These are phyloP conservation scores for Conticribra guillardii DNA, from an alignment of 108 stramenopile genomes.

Conservation along the genomic window DNA sequence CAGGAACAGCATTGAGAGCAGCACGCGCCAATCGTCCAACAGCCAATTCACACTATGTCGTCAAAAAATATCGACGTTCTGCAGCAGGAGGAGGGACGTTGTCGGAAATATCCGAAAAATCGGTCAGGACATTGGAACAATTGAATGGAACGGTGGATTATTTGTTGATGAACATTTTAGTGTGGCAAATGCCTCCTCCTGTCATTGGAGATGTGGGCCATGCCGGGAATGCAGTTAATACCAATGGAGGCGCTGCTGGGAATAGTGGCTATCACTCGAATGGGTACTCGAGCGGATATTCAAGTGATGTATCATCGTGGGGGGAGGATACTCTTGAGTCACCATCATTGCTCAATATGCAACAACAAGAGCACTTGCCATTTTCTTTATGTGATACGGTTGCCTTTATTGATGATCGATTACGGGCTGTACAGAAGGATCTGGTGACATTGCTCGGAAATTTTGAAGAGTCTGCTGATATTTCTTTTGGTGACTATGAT, in stretches of 20 bases:
- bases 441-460: conserved; percentile 43
- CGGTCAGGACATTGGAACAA: conserved; percentile 20
- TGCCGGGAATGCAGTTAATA: neutral
- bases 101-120: neutral
- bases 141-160: conserved; percentile 42
- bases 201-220: neutral
- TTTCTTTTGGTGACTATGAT: neutral
- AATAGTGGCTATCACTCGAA: too few species aligned
- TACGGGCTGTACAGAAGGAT: conserved; percentile 57
- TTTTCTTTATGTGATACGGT: conserved; percentile 47
- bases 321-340: conserved; percentile 8
- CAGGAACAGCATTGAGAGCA: neutral
- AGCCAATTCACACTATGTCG: conserved; percentile 31
- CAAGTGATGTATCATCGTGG: conserved; percentile 12
- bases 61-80: conserved; percentile 56
- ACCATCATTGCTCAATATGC: neutral
- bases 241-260: neutral
- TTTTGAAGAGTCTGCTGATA: conserved; percentile 1
- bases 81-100: conserved; percentile 47
- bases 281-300: conserved; percentile 27
- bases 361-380: conserved; percentile 6
- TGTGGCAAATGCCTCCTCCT: conserved; percentile 31
- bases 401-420: conserved; percentile 53
- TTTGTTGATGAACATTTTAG: conserved; percentile 24
- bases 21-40: conserved; percentile 17